Conservation (phyloP, 2,329 filamentous ascomycete species). For the Fusarium secorum region DNA sequence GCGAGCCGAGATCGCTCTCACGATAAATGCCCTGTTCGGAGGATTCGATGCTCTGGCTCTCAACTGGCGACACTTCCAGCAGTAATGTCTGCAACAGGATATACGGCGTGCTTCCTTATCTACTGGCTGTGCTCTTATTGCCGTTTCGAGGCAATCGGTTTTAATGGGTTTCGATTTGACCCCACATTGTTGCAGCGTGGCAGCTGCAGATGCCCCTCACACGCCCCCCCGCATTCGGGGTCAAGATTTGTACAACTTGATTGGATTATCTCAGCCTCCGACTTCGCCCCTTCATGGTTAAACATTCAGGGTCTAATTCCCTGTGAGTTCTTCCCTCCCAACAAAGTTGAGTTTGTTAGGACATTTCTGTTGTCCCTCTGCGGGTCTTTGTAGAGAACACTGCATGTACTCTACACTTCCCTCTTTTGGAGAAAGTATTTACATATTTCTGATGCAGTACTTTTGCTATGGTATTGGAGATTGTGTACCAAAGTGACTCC, state of each 20-base stretch:
- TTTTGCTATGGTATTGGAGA: background rate
- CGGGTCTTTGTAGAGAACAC: background rate
- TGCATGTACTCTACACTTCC: background rate
- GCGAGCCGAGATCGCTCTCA: slow-evolving; percentile 11
- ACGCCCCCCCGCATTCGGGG: slow-evolving; percentile 41
- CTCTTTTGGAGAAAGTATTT: background rate
- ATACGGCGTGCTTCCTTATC: background rate
- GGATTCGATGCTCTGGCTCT: background rate
- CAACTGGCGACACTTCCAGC: background rate
- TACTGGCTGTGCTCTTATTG: background rate
- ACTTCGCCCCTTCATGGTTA: slow-evolving; percentile 9
- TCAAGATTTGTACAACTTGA: slow-evolving; percentile 6
- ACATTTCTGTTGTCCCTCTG: background rate
- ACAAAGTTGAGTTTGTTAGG: slow-evolving; percentile 22
- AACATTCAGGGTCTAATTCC: slow-evolving; percentile 27
- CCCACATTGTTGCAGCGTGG: slow-evolving; percentile 2
- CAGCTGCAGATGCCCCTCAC: slow-evolving; percentile 34
- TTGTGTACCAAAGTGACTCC: background rate
- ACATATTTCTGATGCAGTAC: background rate
- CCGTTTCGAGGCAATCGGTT: background rate
- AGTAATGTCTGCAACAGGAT: background rate
- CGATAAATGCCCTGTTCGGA: background rate
- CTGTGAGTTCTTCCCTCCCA: slow-evolving; percentile 11
- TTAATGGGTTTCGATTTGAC: background rate
- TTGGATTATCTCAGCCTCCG: slow-evolving; percentile 20